phyloP scores from a whole-genome alignment of 2,329 filamentous ascomycete species.

The Tolypocladium album region DNA sequence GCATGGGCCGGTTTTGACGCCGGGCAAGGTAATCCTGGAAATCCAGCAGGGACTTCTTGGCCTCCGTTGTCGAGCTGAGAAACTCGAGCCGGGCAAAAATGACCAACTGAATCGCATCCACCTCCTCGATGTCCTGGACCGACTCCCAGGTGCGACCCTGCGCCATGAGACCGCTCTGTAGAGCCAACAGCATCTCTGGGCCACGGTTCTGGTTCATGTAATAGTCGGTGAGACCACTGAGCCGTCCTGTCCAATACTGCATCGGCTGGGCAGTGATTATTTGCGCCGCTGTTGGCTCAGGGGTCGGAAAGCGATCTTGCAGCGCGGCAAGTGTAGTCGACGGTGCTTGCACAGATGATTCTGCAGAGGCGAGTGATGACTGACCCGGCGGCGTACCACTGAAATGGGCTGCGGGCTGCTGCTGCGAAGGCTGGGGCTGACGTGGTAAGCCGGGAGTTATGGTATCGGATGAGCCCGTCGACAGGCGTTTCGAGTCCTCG shows the following conservation, averaged over 20 bases:
- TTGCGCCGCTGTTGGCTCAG: constrained; percentile 13
- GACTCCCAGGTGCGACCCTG: constrained; percentile 14
- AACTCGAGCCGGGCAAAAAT: constrained; percentile 36
- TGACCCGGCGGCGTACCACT: neutral
- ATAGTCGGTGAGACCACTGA: constrained; percentile 17
- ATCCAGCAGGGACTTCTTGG: constrained; percentile 31
- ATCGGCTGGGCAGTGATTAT: constrained; percentile 33
- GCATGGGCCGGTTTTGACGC: constrained; percentile 19
- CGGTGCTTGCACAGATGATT: constrained; percentile 2
- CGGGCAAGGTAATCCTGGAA: constrained; percentile 42
- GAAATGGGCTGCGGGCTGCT: neutral
- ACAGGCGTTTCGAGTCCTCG: neutral
- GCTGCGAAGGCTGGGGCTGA: neutral
- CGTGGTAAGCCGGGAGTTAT: neutral
- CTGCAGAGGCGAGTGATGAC: neutral
- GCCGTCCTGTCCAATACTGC: constrained; percentile 53
- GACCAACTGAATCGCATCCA: constrained; percentile 30
- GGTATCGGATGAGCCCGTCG: neutral
- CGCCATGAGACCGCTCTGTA: constrained; percentile 36
- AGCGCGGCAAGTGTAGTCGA: neutral
- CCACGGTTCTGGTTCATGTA: neutral
- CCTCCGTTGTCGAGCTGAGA: constrained; percentile 35
- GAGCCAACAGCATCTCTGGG: constrained; percentile 18
- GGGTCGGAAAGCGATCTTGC: constrained; percentile 3
- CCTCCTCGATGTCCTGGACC: constrained; percentile 7